A percentile compares a stretch with the other conserved stretches of the same genome.
Evolutionary conservation across 1,284 basidiomycete genomes (phyloP).

Genomic region (Spongiforma sp.): DNA sequence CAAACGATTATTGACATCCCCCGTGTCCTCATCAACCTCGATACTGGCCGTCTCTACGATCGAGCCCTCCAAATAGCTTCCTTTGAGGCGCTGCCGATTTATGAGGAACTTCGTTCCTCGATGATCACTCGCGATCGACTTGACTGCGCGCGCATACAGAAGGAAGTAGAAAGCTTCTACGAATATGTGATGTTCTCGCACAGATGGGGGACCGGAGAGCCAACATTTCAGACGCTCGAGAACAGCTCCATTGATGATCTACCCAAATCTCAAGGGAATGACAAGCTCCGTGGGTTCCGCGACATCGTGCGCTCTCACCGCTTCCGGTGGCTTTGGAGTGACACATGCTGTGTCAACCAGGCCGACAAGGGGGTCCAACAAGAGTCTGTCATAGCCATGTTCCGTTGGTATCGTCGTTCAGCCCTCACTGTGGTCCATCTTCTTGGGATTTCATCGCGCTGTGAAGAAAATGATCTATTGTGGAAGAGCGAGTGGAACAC

Average conservation of each 20-base stretch:
- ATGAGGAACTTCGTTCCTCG: neutral
- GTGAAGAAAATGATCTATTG: neutral
- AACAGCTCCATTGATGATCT: neutral
- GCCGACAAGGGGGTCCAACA: neutral
- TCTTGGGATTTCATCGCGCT: neutral
- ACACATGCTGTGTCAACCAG: neutral
- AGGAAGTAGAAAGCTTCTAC: neutral
- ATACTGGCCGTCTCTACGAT: neutral
- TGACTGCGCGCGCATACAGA: neutral
- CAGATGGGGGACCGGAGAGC: neutral
- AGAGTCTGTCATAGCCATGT: neutral
- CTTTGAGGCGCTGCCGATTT: neutral
- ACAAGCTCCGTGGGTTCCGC: neutral
- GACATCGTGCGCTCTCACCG: neutral
- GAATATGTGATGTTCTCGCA: neutral
- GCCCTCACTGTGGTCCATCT: neutral
- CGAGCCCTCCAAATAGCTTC: neutral
- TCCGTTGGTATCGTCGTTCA: neutral
- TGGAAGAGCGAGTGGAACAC: neutral
- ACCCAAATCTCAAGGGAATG: neutral
- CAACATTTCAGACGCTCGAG: neutral
- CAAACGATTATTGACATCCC: neutral
- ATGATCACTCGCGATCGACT: neutral
- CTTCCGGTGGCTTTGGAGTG: neutral
- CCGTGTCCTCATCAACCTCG: neutral